These are phyloP conservation scores for Bocquillonia castaneifolia DNA, from an alignment of 441 rosid species.

Conservation along the genomic window DNA sequence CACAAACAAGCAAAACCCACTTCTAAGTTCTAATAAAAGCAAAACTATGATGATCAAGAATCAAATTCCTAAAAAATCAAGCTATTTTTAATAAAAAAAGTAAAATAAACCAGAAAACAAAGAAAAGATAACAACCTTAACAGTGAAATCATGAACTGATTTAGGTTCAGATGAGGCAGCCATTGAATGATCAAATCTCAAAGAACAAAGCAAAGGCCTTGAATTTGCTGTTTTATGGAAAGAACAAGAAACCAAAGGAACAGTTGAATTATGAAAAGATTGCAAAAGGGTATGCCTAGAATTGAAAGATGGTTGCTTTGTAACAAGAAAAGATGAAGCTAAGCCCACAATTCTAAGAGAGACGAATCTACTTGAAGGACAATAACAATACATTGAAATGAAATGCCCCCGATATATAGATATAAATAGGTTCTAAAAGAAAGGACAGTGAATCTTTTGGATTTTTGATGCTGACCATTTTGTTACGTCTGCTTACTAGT, in stretches of 20 bases:
- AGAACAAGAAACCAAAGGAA: conserved; percentile 25
- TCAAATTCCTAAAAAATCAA: background rate
- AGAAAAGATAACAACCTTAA: conserved; percentile 45
- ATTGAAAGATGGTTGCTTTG: conserved; percentile 19
- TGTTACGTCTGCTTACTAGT: background rate
- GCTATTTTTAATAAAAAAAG: background rate
- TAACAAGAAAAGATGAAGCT: conserved; percentile 21
- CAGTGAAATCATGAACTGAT: conserved; percentile 74
- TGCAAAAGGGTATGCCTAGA: conserved; percentile 24
- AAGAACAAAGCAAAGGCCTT: conserved; percentile 24
- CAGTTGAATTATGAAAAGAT: conserved; percentile 17
- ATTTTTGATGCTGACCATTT: background rate
- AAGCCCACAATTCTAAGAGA: conserved; percentile 17
- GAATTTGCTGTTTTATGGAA: conserved; percentile 24
- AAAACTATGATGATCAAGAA: background rate
- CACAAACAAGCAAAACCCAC: background rate
- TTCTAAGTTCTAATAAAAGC: background rate
- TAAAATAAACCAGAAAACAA: background rate
- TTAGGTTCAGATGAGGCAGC: conserved; percentile 48
- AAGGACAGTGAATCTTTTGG: background rate
- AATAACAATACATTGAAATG: conserved; percentile 27
- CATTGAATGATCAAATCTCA: conserved; percentile 57
- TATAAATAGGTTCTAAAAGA: background rate
- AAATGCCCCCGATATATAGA: background rate
- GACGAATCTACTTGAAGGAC: conserved; percentile 27